Evolutionary conservation across 192 early-diverging fungal genomes (phyloP).

Genomic region (Blastocladiella britannica): DNA sequence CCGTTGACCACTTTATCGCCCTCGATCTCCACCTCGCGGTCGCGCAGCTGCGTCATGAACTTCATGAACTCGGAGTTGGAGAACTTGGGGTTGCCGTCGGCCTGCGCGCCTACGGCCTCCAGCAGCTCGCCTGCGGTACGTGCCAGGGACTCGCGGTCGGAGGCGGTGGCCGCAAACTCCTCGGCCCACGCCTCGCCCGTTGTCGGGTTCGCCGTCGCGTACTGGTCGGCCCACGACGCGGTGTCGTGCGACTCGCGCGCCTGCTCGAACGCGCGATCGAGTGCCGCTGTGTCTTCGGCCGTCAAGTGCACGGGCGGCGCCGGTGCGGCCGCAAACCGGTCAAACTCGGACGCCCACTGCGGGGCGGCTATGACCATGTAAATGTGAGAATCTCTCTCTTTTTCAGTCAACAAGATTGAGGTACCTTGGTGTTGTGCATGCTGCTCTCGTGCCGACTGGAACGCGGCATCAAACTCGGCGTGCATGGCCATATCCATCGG

Average conservation of each 20-base stretch:
- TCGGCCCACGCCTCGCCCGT: slow-evolving; percentile 22
- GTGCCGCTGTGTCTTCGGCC: slow-evolving; percentile 33
- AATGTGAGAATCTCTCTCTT: slow-evolving; percentile 1
- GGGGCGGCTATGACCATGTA: slow-evolving; percentile 1
- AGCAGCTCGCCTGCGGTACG: slow-evolving; percentile 63
- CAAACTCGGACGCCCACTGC: slow-evolving; percentile 27
- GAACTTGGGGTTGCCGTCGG: slow-evolving; percentile 78
- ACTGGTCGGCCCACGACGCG: background rate
- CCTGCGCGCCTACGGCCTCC: slow-evolving; percentile 43
- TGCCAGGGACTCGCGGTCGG: slow-evolving; percentile 57
- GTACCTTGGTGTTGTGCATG: background rate
- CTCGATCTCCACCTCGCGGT: slow-evolving; percentile 68
- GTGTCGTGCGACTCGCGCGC: slow-evolving; percentile 13
- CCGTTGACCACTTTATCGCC: slow-evolving; percentile 65
- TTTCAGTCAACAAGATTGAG: background rate
- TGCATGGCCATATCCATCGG: slow-evolving; percentile 11
- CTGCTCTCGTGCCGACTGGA: slow-evolving; percentile 9
- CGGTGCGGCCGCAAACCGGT: slow-evolving; percentile 16
- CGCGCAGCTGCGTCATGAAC: slow-evolving; percentile 80
- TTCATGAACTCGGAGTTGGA: slow-evolving; percentile 73
- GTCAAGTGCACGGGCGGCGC: slow-evolving; percentile 9
- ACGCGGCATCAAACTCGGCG: slow-evolving; percentile 22
- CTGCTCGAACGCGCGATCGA: slow-evolving; percentile 46
- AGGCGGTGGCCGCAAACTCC: slow-evolving; percentile 30
- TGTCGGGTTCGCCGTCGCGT: slow-evolving; percentile 6